Percentiles rank a stretch among this genome's conserved stretches.
phyloP scores from a whole-genome alignment of 2,329 filamentous ascomycete genomes.

The Colletotrichum cereale region DNA sequence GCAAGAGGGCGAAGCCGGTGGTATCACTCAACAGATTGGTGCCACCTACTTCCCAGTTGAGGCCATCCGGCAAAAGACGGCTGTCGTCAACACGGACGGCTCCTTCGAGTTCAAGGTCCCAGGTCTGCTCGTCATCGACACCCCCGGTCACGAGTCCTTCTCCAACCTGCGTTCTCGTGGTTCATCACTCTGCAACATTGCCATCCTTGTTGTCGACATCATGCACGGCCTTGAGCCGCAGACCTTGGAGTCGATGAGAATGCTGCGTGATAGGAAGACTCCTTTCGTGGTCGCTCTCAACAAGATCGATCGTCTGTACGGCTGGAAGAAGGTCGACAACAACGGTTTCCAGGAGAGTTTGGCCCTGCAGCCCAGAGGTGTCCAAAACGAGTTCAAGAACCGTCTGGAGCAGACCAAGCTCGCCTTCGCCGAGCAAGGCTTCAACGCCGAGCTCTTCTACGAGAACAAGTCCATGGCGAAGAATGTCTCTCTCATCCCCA shows the following conservation, averaged over 20 bases:
- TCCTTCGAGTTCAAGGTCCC: constrained; percentile 97
- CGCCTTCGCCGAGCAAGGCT: constrained; percentile 94
- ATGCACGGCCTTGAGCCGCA: constrained; percentile 99
- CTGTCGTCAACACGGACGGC: constrained; percentile 91
- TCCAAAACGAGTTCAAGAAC: constrained; percentile 94
- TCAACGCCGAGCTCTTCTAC: constrained; percentile 97
- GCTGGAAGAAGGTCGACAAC: constrained; percentile 99
- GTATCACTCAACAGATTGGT: constrained; percentile 99
- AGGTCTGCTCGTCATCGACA: constrained; percentile 96
- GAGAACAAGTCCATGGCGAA: constrained; percentile 98
- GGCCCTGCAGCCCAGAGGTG: constrained; percentile 88
- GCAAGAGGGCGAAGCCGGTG: constrained; percentile 98
- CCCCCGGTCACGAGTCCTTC: constrained; percentile 99
- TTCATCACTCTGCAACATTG: constrained; percentile 99
- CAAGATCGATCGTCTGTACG: constrained; percentile 99
- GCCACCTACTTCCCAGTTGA: constrained; percentile 99
- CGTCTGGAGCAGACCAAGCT: constrained; percentile 92
- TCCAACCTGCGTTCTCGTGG: constrained; percentile 96
- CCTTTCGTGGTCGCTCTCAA: constrained; percentile 99
- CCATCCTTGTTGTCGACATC: constrained; percentile 98
- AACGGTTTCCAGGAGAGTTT: constrained; percentile 97
- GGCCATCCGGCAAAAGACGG: constrained; percentile 90
- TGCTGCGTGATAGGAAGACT: constrained; percentile 93
- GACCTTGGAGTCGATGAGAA: constrained; percentile 95
- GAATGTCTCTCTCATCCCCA: constrained; percentile 95